phyloP scores from a whole-genome alignment of 1,284 basidiomycete genomes.

The Takashimella tepidaria region DNA sequence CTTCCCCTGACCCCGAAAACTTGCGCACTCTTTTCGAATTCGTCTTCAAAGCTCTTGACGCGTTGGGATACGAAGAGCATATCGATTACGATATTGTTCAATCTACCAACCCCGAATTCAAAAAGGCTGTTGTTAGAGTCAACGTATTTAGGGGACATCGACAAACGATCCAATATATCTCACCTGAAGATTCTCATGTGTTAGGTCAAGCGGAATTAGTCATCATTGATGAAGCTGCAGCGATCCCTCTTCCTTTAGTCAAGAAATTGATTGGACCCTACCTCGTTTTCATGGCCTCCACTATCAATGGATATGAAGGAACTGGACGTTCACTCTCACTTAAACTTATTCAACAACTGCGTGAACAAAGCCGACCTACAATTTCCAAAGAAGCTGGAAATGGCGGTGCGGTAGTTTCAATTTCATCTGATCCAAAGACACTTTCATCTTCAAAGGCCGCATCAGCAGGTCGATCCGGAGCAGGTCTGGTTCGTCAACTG shows the following conservation, averaged over 20 bases:
- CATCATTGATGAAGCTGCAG: constrained; percentile 97
- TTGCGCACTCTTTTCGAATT: constrained; percentile 98
- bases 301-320: constrained; percentile 99
- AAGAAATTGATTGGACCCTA: constrained; percentile 94
- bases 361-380: constrained; percentile 68
- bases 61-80: constrained; percentile 93
- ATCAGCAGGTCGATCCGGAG: constrained; percentile 38
- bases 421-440: constrained; percentile 57
- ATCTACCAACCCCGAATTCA: constrained; percentile 89
- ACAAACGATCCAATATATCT: constrained; percentile 96
- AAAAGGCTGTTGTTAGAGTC: constrained; percentile 91
- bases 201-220: constrained; percentile 96
- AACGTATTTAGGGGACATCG: constrained; percentile 90
- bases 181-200: constrained; percentile 95
- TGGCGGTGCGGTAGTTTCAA: constrained; percentile 44
- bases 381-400: constrained; percentile 52
- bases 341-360: constrained; percentile 94
- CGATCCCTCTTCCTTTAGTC: constrained; percentile 92
- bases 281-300: constrained; percentile 96
- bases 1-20: constrained; percentile 96
- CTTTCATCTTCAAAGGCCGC: constrained; percentile 40
- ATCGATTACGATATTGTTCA: constrained; percentile 94
- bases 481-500: constrained; percentile 62
- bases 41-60: constrained; percentile 94
- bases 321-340: constrained; percentile 95